Conservation (phyloP, 371 early-diverging fungal species). For the Circinella umbellata region DNA sequence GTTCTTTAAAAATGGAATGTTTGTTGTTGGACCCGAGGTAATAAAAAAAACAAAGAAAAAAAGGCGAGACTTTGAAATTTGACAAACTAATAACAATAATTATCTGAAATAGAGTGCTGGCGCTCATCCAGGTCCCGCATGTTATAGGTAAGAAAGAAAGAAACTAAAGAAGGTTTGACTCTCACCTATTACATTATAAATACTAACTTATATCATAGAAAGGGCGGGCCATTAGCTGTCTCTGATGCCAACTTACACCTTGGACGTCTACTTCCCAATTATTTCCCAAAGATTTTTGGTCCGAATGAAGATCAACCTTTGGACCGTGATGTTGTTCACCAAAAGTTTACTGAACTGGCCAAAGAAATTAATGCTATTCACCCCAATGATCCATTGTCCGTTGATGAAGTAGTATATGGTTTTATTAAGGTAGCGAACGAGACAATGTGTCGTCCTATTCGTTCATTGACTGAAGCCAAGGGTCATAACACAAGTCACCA, state of each 20-base stretch:
- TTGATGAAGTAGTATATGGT: conserved; percentile 91
- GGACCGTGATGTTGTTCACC: conserved; percentile 68
- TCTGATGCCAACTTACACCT: conserved; percentile 94
- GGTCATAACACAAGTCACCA: conserved; percentile 90
- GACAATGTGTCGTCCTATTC: conserved; percentile 94
- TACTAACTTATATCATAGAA: conserved; percentile 50
- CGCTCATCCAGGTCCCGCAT: conserved; percentile 96
- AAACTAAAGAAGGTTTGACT: too few species aligned
- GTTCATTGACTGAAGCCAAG: conserved; percentile 92
- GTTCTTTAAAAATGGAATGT: conserved; percentile 92
- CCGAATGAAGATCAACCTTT: conserved; percentile 83
- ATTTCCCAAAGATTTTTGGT: conserved; percentile 96
- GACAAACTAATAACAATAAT: too few species aligned
- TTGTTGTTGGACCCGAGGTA: conserved; percentile 92
- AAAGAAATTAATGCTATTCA: conserved; percentile 61
- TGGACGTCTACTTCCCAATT: conserved; percentile 85
- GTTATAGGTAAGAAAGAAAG: conserved; percentile 52
- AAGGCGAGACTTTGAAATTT: not conserved
- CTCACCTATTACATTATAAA: too few species aligned
- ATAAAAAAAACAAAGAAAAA: not conserved
- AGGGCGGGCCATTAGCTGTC: conserved; percentile 91
- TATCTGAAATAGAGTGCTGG: conserved; percentile 72
- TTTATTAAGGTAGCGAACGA: conserved; percentile 96
- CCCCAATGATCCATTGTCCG: conserved; percentile 45
- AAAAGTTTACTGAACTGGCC: conserved; percentile 70